A percentile compares a stretch with the other conserved stretches of the same genome.
phyloP scores from a whole-genome alignment of 179 eudicot genomes.

The Heliamphora pulchella region DNA sequence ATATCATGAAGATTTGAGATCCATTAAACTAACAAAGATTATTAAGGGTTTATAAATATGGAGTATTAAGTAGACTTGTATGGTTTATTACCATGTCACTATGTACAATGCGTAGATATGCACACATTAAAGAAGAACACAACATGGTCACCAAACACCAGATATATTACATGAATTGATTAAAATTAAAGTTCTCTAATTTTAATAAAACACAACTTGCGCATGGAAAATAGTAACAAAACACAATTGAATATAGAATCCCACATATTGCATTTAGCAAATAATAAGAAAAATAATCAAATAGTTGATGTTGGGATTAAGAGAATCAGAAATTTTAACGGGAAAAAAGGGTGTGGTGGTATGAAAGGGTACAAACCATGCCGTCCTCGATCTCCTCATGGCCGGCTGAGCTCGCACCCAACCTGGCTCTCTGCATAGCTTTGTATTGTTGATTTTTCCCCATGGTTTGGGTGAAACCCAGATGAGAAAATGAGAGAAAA shows the following conservation, averaged over 20 bases:
- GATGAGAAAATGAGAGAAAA: neutral
- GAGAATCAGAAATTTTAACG: neutral
- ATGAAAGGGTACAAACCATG: constrained; percentile 25
- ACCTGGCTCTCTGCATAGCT: constrained; percentile 65
- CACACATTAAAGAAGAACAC: neutral
- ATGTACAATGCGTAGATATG: too few species aligned
- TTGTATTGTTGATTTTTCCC: constrained; percentile 70
- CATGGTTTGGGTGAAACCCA: constrained; percentile 23
- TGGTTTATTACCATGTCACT: too few species aligned
- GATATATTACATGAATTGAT: neutral
- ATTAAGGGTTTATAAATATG: too few species aligned
- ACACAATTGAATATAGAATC: too few species aligned
- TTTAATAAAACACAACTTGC: neutral
- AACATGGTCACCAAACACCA: neutral
- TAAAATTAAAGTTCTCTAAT: too few species aligned
- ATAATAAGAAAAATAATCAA: neutral
- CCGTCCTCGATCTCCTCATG: constrained; percentile 60
- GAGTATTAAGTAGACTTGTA: too few species aligned
- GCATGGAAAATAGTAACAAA: too few species aligned
- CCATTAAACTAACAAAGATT: too few species aligned
- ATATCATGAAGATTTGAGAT: too few species aligned
- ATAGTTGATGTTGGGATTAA: neutral
- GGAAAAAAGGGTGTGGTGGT: neutral
- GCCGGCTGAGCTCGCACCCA: constrained; percentile 45
- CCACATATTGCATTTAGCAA: neutral